Conservation (phyloP, 2,329 filamentous ascomycete genomes). For the Beauveria australis region DNA sequence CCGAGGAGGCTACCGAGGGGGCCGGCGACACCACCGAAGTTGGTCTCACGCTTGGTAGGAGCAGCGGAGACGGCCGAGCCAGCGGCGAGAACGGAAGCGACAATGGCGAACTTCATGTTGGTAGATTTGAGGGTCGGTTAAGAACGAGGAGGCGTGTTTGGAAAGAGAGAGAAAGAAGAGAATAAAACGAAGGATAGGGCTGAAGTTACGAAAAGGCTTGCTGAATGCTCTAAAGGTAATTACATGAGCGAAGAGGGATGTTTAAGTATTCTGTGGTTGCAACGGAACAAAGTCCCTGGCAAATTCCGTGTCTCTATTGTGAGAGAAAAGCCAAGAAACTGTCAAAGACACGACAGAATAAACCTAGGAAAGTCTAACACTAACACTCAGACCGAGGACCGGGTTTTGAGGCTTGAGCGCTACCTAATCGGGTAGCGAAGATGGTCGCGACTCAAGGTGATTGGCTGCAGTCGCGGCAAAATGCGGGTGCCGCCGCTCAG, state of each 20-base stretch:
- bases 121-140: neutral
- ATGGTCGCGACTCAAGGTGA: neutral
- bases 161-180: neutral
- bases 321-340: neutral
- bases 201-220: neutral
- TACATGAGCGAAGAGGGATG: neutral
- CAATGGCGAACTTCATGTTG: slow-evolving; percentile 6
- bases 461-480: neutral
- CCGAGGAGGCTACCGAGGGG: slow-evolving; percentile 14
- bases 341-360: neutral
- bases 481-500: neutral
- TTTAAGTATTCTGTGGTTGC: neutral
- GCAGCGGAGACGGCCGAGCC: neutral
- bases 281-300: neutral
- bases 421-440: neutral
- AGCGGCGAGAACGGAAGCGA: neutral
- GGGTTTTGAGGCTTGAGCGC: neutral
- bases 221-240: neutral
- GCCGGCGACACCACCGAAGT: slow-evolving; percentile 7
- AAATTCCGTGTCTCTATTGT: too few species aligned
- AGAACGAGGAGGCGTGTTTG: neutral
- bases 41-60: slow-evolving; percentile 8
- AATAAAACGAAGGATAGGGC: neutral
- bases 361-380: neutral
- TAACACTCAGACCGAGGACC: neutral